Conservation (phyloP, 1,284 basidiomycete genomes). For the Puccinia novopanici region DNA sequence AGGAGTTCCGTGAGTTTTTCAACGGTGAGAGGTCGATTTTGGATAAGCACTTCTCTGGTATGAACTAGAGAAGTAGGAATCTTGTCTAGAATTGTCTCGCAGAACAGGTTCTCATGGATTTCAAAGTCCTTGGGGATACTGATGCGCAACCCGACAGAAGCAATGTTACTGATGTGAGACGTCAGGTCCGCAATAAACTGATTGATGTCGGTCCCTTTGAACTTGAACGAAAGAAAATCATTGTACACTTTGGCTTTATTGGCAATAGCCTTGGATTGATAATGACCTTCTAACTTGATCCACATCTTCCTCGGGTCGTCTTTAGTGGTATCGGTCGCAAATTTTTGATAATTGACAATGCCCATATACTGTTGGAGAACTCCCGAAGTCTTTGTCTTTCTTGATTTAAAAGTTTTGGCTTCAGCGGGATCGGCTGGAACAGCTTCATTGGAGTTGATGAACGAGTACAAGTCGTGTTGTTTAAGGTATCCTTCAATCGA, state of each 20-base stretch:
- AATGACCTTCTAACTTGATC: neutral
- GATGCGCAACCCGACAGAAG: neutral
- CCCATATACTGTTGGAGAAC: no score
- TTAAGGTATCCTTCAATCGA: neutral
- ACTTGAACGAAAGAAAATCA: no score
- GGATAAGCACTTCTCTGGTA: neutral
- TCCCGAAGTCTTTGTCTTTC: neutral
- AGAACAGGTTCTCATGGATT: neutral
- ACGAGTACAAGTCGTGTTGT: neutral
- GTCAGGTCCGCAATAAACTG: no score
- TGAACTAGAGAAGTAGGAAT: neutral
- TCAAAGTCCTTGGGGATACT: neutral
- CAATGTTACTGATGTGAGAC: no score
- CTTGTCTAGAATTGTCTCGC: neutral
- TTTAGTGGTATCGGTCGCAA: neutral
- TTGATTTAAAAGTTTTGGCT: neutral
- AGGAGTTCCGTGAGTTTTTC: neutral
- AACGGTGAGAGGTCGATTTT: neutral
- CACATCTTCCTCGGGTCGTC: neutral
- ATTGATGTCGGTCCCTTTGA: no score
- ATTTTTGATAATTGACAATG: neutral
- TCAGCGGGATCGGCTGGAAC: neutral
- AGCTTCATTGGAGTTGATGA: neutral
- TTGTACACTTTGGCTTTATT: slow-evolving; percentile 4
- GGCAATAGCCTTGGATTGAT: neutral